Base-by-base conservation (phyloP, 2,329 filamentous ascomycete genomes). In the Acrodontium crateriforme region DNA sequence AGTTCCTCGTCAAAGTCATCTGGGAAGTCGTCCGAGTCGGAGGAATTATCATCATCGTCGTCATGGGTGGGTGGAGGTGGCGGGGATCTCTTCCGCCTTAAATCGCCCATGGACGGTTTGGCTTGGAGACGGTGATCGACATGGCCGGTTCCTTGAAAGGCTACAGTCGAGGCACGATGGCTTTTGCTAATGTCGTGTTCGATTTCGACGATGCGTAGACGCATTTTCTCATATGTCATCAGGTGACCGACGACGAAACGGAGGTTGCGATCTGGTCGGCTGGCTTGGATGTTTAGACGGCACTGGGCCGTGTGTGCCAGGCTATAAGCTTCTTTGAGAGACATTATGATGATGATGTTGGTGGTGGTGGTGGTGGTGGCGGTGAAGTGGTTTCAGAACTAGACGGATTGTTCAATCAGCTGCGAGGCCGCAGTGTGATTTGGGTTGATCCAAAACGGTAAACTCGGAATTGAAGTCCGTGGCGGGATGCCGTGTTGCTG, bases 161-260 rank as follows among this genome's bases (percentile, higher is more conserved):
- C 18, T 3, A 43, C 30, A 6, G 37, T 26, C 16, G 25, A 23
- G 3, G 42, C 37, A 27, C 40, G 40, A 19, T 41, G 28, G 9
- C 28, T 33, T 12, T 37, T 40, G 23, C 40, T 38, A 17, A 49
- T 41, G 25, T 46, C 41, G 34, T 50, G 47, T 29, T 53, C 50
- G 19, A 53, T 52, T 25, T 52, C 43, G 20, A 51, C 45, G n/a
- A 53, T 49, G 14, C 46, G 45, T 2, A 53, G 36, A 12, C 47
- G 45, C 3, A 53, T 32, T 6, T 41, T 38, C 30, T 53, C 47
- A 30, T 52, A 50, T 36, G 47, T 43, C 41, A 50, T 46, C 7
- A 52, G 40, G 27, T 53, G 50, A 26, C 50, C 50, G 25, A 53
- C 46, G 12, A 53, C 40, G 27, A 47, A 52, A 18, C 50, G 41